Percentiles rank a stretch among this genome's conserved stretches.
Evolutionary conservation across 2,329 filamentous ascomycete genomes (phyloP).

Genomic region (Fusarium concolor): DNA sequence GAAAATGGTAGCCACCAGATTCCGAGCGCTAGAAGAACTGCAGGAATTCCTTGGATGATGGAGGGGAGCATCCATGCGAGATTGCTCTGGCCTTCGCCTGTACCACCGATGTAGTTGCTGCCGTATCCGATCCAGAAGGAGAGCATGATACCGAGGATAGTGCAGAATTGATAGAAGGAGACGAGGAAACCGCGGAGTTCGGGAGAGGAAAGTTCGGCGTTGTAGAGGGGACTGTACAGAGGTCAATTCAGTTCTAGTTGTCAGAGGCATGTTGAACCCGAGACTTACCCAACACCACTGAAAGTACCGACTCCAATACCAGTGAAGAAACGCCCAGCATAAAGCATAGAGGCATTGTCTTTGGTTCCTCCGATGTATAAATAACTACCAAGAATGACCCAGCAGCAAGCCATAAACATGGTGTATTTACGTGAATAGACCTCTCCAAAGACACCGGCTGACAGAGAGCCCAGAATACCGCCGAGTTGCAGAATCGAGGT

Average conservation of each 20-base stretch:
- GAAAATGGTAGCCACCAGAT: slow-evolving; percentile 85
- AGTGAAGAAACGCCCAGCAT: slow-evolving; percentile 62
- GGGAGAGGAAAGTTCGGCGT: slow-evolving; percentile 66
- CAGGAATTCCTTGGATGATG: slow-evolving; percentile 57
- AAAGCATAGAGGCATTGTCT: slow-evolving; percentile 56
- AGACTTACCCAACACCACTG: slow-evolving; percentile 52
- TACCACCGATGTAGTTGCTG: slow-evolving; percentile 60
- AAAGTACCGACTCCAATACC: slow-evolving; percentile 62
- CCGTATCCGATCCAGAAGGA: slow-evolving; percentile 61
- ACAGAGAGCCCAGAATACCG: slow-evolving; percentile 60
- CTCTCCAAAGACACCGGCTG: slow-evolving; percentile 60
- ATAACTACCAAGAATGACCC: slow-evolving; percentile 59
- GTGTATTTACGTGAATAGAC: slow-evolving; percentile 63
- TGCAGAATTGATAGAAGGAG: slow-evolving; percentile 71
- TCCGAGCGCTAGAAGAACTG: slow-evolving; percentile 69
- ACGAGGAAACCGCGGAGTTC: slow-evolving; percentile 74
- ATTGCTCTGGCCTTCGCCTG: slow-evolving; percentile 56
- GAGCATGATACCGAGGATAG: slow-evolving; percentile 57
- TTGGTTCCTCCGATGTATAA: slow-evolving; percentile 57
- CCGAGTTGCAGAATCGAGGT: slow-evolving; percentile 63
- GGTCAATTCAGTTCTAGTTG: not conserved
- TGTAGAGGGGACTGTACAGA: slow-evolving; percentile 55
- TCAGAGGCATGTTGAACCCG: not conserved
- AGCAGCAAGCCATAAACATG: slow-evolving; percentile 61
- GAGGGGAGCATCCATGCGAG: slow-evolving; percentile 59